Percentiles rank a stretch among this genome's conserved stretches.
Conservation (phyloP, 108 stramenopile genomes). For the Pseudonitzschia pungens region DNA sequence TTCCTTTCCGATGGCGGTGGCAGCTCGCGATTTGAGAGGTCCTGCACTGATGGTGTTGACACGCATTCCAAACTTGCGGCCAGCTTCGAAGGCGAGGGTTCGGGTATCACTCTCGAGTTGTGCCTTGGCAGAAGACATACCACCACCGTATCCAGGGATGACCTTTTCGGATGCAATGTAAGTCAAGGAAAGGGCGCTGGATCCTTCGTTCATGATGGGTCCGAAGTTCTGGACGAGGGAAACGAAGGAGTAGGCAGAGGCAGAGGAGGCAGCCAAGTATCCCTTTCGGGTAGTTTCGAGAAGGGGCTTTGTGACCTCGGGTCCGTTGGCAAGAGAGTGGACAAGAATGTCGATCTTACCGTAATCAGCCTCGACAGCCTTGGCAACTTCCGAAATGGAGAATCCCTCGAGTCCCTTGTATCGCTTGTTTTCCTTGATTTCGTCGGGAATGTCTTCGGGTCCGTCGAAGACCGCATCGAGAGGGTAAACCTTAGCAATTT, state of each 20-base stretch:
- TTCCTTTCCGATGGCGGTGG: slow-evolving; percentile 91
- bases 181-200: slow-evolving; percentile 90
- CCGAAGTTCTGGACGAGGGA: slow-evolving; percentile 93
- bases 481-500: slow-evolving; percentile 94
- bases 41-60: slow-evolving; percentile 98
- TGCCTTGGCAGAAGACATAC: slow-evolving; percentile 97
- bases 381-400: slow-evolving; percentile 94
- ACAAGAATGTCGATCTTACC: slow-evolving; percentile 96
- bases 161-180: slow-evolving; percentile 99
- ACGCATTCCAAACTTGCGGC: slow-evolving; percentile 91
- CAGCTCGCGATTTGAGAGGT: slow-evolving; percentile 96
- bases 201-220: slow-evolving; percentile 96
- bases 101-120: slow-evolving; percentile 97
- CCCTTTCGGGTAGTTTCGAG: slow-evolving; percentile 95
- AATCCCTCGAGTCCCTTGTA: slow-evolving; percentile 93
- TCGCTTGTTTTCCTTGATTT: slow-evolving; percentile 92
- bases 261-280: slow-evolving; percentile 95
- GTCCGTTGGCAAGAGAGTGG: slow-evolving; percentile 98
- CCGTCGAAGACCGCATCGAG: slow-evolving; percentile 96
- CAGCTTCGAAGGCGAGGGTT: slow-evolving; percentile 94
- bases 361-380: slow-evolving; percentile 93
- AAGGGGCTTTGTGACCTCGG: slow-evolving; percentile 97
- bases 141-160: slow-evolving; percentile 98
- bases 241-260: slow-evolving; percentile 96
- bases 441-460: slow-evolving; percentile 94